phyloP scores from a whole-genome alignment of 345 rosid genomes.

The Pseudoturritis turrita region DNA sequence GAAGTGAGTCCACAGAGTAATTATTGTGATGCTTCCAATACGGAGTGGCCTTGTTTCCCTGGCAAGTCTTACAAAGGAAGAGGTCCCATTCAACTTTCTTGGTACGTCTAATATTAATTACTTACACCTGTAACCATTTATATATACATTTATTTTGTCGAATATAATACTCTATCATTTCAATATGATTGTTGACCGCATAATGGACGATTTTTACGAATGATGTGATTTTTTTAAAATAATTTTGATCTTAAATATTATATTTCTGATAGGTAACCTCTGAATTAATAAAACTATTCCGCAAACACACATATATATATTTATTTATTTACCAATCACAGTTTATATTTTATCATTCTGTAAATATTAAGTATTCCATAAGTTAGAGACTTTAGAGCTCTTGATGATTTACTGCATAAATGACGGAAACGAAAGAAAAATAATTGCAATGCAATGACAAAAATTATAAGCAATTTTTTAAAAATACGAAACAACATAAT shows the following conservation, averaged over 20 bases:
- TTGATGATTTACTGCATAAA: no score
- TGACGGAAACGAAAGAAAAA: no score
- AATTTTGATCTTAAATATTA: no score
- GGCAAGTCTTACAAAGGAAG: slow-evolving; percentile 56
- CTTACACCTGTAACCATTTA: not conserved
- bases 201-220: not conserved
- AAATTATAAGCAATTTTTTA: no score
- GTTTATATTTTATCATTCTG: not conserved
- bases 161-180: not conserved
- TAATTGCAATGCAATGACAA: no score
- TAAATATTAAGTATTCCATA: not conserved
- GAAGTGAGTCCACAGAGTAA: slow-evolving; percentile 44
- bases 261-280: not conserved
- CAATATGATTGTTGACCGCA: not conserved
- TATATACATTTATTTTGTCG: not conserved
- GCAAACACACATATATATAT: not conserved
- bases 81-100: slow-evolving; percentile 56
- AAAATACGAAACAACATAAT: no score
- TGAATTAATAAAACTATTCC: not conserved
- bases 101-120: slow-evolving; percentile 30
- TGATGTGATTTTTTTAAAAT: not conserved
- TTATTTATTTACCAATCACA: not conserved
- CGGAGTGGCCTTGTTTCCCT: slow-evolving; percentile 45
- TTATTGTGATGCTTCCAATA: slow-evolving; percentile 38
- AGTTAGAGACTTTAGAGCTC: no score